Evolutionary conservation across 257 asterid species (phyloP), one percentile per base, ranked within the genome.

Genomic region (Linderniella brevidens): DNA sequence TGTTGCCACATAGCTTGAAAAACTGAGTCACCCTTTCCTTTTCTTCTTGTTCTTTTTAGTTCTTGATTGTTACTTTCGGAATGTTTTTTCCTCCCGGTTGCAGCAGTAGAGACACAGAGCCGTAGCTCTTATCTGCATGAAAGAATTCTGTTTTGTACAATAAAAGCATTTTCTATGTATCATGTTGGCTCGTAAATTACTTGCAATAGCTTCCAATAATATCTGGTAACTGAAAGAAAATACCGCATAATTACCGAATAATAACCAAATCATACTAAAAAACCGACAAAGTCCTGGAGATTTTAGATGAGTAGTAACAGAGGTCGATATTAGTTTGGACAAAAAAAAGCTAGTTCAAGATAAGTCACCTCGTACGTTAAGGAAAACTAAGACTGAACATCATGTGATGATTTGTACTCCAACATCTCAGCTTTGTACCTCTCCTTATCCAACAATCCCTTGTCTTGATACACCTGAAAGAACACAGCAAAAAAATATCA

Each of bases 381-480:
- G 25, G 40, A n/a, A 39, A 49, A 52, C 53, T 57, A 51, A 18
- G 65, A 48, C 46, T 69, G 70, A 46, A 52, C 44, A 32, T 56
- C 58, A 15, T 68, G 74, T 37, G 93, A 65, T 13, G 88, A 66
- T 54, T 79, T 77, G 61, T 81, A 90, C 54, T 80, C 82, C 72
- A 59, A 48, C 94, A 85, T 72, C 61, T 90, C 94, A 17, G 79
- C 70, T 63, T 58, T 74, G 81, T 79, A 82, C 58, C 99, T 71
- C 63, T 82, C 99, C 72, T 75, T 80, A 61, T 90, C 94, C 54
- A 68, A 66, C 76, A 71, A 48, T 13, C 99, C 92, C 52, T 65
- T 90, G 17, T 81, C 96, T 55, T 79, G 88, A 76, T 90, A 90
- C 48, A 85, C 94, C 94, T 81, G 88, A 53, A 66, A n/a, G 40